Evolutionary conservation across 1,284 basidiomycete species (phyloP), one percentile per base, ranked within the genome.

Genomic region (Trichosporon coremiiforme): DNA sequence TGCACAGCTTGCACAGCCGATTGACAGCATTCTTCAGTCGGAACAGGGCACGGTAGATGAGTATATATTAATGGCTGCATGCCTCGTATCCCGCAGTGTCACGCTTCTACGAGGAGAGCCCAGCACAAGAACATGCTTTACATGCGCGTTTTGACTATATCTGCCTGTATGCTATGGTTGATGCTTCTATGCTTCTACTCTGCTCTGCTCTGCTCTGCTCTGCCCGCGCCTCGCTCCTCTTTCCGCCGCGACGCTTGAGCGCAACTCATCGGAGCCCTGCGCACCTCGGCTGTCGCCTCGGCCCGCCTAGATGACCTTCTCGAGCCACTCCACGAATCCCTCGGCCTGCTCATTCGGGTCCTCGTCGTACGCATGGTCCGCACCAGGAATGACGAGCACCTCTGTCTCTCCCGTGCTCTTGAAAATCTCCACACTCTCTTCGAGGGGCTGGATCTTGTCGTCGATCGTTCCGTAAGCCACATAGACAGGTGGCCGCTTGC

Each of bases 341-440:
- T 71, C 71, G 66, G 77, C 79, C 69, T 80, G 77, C 67, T 77
- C 79, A 2, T 66, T 71, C 6, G 79, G 73, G 65, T 78, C 75
- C 67, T 82, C 81, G 69, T 82, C 81, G 70, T 71, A 82, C 60
- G 70, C 76, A 74, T 82, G 81, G 69, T 79, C 79, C 0, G 68
- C 76, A 9, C 79, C 78, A 62, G 75, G 70, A 17, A 75, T 36
- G n/a, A 69, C 73, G 69, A 80, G 78, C 25, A 79, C 70, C 31
- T 70, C 72, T 4, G 66, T 66, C n/a, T 64, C 38, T 12, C 69
- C 73, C 17, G 66, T 71, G 8, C 13, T 57, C 25, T 71, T 20
- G 33, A 82, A 65, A 4, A 73, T 65, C 45, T 72, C 70, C n/a
- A 78, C 41, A 6, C 79, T 81, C 69, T 75, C 75, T 7, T 79